Evolutionary conservation across 495 filamentous ascomycete species (phyloP).

Genomic region (Tuber umbilicatum): DNA sequence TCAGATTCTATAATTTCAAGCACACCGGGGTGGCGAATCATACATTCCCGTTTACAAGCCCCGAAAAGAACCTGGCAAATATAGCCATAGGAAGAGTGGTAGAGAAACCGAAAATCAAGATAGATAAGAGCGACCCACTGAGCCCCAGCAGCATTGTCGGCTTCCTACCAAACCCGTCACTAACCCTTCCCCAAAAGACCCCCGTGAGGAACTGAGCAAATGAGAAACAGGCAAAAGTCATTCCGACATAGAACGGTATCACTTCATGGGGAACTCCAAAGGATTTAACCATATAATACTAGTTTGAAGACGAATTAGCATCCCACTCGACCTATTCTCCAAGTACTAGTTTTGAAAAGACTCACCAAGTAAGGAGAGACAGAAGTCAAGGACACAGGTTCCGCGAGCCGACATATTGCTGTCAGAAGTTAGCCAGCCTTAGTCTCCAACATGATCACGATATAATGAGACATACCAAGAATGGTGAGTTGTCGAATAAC

Average conservation of each 20-base stretch:
- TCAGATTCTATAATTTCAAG: slow-evolving; percentile 1
- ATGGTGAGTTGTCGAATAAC: slow-evolving; percentile 26
- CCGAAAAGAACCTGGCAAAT: slow-evolving; percentile 64
- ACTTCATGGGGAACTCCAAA: slow-evolving; percentile 63
- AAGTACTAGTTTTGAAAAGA: slow-evolving; percentile 56
- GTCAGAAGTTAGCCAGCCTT: slow-evolving; percentile 7
- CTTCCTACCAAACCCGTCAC: slow-evolving; percentile 80
- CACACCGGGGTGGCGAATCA: not conserved
- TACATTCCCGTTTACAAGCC: slow-evolving; percentile 73
- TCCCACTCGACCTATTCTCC: slow-evolving; percentile 59
- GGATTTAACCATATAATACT: slow-evolving; percentile 42
- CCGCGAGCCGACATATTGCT: slow-evolving; percentile 77
- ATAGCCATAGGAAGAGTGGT: slow-evolving; percentile 75
- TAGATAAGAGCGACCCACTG: slow-evolving; percentile 70
- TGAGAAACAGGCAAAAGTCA: slow-evolving; percentile 79
- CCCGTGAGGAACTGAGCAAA: slow-evolving; percentile 75
- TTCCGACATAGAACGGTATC: slow-evolving; percentile 76
- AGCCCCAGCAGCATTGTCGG: slow-evolving; percentile 74
- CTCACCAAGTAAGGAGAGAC: slow-evolving; percentile 88
- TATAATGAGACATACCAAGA: slow-evolving; percentile 14
- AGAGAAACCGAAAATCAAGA: slow-evolving; percentile 77
- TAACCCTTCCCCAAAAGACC: slow-evolving; percentile 79
- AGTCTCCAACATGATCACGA: not conserved
- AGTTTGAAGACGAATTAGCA: slow-evolving; percentile 41
- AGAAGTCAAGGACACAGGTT: slow-evolving; percentile 74